Evolutionary conservation across 2,329 filamentous ascomycete genomes (phyloP).

Genomic region (Penicillium sp.): DNA sequence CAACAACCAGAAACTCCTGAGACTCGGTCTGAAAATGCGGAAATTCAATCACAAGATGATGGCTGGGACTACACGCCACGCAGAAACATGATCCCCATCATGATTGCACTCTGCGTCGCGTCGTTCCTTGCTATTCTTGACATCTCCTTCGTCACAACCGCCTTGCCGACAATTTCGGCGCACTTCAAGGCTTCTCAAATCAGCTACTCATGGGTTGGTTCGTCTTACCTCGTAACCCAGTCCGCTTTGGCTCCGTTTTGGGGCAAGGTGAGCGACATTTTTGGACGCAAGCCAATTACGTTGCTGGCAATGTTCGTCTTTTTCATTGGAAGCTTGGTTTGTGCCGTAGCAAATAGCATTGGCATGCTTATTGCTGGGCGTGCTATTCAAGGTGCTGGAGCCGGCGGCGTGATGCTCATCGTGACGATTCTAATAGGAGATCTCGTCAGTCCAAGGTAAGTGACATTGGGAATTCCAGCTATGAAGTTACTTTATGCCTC

Average conservation of each 20-base stretch:
- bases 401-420: slow-evolving; percentile 50
- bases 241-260: slow-evolving; percentile 66
- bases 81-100: too few species aligned
- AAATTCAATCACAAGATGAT: too few species aligned
- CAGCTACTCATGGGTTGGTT: slow-evolving; percentile 75
- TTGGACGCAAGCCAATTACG: slow-evolving; percentile 55
- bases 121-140: too few species aligned
- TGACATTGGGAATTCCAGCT: too few species aligned
- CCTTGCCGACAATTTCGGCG: slow-evolving; percentile 57
- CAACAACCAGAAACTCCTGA: background rate
- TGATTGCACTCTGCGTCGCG: too few species aligned
- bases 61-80: too few species aligned
- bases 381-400: slow-evolving; percentile 52
- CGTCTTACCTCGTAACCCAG: slow-evolving; percentile 67
- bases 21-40: background rate
- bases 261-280: slow-evolving; percentile 60
- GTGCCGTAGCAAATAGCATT: slow-evolving; percentile 46
- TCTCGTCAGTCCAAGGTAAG: slow-evolving; percentile 22
- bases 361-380: slow-evolving; percentile 52
- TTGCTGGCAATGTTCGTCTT: slow-evolving; percentile 48
- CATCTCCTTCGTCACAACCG: slow-evolving; percentile 56
- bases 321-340: slow-evolving; percentile 47
- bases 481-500: too few species aligned
- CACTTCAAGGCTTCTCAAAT: slow-evolving; percentile 60
- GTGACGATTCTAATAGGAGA: slow-evolving; percentile 54